phyloP scores from a whole-genome alignment of 2,329 filamentous ascomycete species.

The Orbilia blumenaviensis region DNA sequence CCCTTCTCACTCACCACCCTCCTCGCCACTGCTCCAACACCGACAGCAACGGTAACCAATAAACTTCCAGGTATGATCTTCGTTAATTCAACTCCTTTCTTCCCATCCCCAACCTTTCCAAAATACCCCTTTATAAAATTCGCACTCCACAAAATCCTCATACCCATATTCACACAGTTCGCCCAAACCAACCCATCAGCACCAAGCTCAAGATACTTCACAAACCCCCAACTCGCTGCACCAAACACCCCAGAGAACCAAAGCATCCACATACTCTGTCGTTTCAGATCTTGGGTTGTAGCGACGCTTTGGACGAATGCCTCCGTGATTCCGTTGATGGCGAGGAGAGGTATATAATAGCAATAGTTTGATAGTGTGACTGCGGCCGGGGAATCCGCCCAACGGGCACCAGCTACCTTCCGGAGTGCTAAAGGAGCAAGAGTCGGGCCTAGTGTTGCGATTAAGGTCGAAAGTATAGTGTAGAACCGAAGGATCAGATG shows the following conservation, averaged over 20 bases:
- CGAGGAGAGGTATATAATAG: conserved; percentile 91
- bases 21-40: conserved; percentile 53
- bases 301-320: conserved; percentile 92
- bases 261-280: conserved; percentile 84
- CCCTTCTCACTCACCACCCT: conserved; percentile 46
- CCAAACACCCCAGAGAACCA: conserved; percentile 81
- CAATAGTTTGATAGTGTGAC: conserved; percentile 81
- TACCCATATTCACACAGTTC: conserved; percentile 88
- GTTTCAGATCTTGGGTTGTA: conserved; percentile 75
- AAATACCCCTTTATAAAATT: conserved; percentile 77
- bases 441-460: conserved; percentile 76
- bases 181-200: conserved; percentile 83
- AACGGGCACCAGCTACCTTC: conserved; percentile 78
- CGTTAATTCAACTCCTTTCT: conserved; percentile 4
- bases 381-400: conserved; percentile 78
- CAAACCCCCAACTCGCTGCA: conserved; percentile 75
- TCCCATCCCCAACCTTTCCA: conserved; percentile 17
- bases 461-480: conserved; percentile 74
- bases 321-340: conserved; percentile 89
- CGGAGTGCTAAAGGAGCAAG: conserved; percentile 77
- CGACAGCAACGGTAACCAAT: conserved; percentile 53
- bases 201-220: conserved; percentile 75
- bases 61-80: conserved; percentile 51
- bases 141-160: conserved; percentile 82
- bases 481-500: conserved; percentile 76